Percentiles rank a stretch among this genome's conserved stretches.
Evolutionary conservation across 2,329 filamentous ascomycete genomes (phyloP).

Genomic region (Penicillium freii): DNA sequence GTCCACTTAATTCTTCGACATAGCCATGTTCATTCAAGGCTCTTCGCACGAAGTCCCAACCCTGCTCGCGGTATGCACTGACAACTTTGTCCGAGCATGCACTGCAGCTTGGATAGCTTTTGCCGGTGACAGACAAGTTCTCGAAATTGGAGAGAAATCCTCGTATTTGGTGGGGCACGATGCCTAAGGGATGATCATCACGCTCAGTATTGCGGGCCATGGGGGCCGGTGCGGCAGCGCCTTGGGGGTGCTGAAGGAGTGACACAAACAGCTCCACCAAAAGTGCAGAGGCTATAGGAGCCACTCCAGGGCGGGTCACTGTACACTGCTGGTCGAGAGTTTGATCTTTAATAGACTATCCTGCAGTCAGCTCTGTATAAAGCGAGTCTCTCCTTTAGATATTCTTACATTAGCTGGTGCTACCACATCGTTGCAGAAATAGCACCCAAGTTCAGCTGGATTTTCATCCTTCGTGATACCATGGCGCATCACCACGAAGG

Average conservation of each 20-base stretch:
- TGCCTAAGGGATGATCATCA: constrained; percentile 48
- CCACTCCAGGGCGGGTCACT: constrained; percentile 88
- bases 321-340: constrained; percentile 98
- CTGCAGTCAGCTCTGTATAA: constrained; percentile 17
- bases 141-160: constrained; percentile 62
- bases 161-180: constrained; percentile 62
- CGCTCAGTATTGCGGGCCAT: constrained; percentile 31
- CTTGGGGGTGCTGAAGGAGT: constrained; percentile 76
- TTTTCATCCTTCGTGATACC: constrained; percentile 63
- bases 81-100: constrained; percentile 60
- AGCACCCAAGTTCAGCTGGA: constrained; percentile 77
- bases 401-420: constrained; percentile 81
- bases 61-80: constrained; percentile 51
- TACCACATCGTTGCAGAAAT: constrained; percentile 98
- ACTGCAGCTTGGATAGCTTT: constrained; percentile 61
- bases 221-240: constrained; percentile 42
- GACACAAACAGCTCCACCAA: constrained; percentile 88
- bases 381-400: constrained; percentile 3
- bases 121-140: constrained; percentile 57
- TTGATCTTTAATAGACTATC: constrained; percentile 84
- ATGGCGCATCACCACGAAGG: constrained; percentile 95
- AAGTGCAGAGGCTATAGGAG: constrained; percentile 85
- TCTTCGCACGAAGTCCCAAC: constrained; percentile 60
- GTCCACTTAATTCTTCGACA: constrained; percentile 62
- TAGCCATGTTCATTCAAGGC: constrained; percentile 61